phyloP scores from a whole-genome alignment of 129 eudicot genomes.

The Arctium lappa region DNA sequence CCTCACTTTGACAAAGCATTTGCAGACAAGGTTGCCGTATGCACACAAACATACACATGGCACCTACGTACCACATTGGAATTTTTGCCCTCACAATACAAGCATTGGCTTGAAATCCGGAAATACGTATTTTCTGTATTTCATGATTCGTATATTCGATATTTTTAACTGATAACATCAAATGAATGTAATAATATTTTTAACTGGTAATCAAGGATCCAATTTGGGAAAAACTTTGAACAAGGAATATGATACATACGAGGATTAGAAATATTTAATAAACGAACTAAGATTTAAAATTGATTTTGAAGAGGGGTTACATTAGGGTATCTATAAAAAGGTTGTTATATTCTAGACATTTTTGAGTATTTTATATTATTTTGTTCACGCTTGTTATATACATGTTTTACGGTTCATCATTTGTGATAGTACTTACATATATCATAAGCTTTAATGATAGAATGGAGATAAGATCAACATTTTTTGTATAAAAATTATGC shows the following conservation, averaged over 20 bases:
- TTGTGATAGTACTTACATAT: not conserved
- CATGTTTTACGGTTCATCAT: not conserved
- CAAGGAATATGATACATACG: not conserved
- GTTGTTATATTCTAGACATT: too few species aligned
- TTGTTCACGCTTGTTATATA: not conserved
- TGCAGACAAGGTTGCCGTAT: slow-evolving; percentile 25
- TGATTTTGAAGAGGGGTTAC: too few species aligned
- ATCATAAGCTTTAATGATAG: not conserved
- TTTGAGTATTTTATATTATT: too few species aligned
- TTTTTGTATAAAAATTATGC: not conserved
- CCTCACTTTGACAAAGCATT: slow-evolving; percentile 24
- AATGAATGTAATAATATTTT: not conserved
- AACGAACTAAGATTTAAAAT: not conserved
- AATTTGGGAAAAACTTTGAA: not conserved
- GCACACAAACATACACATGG: slow-evolving; percentile 31
- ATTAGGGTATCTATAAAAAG: not conserved
- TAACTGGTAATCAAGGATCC: too few species aligned
- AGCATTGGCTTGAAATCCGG: slow-evolving; percentile 18
- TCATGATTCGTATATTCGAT: not conserved
- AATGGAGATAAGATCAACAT: not conserved
- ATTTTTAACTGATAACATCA: not conserved
- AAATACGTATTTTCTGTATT: not conserved
- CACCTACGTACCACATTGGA: slow-evolving; percentile 16
- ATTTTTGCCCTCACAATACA: slow-evolving; percentile 14
- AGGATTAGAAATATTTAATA: not conserved